phyloP scores from a whole-genome alignment of 768 basidiomycete genomes.

The Tylopilus balloui region DNA sequence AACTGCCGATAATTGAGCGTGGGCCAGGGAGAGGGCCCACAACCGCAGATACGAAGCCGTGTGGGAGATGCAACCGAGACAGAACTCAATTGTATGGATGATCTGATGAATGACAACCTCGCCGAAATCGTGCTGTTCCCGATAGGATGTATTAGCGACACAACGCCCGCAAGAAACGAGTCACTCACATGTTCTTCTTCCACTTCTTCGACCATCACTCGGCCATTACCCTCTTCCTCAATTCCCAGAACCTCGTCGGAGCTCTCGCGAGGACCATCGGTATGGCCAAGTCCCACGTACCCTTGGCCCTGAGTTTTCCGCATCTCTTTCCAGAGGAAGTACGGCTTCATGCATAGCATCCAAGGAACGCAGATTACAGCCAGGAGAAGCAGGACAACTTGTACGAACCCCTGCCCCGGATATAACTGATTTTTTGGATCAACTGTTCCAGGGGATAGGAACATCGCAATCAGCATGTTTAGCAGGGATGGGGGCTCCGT shows the following conservation, averaged over 20 bases:
- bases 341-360: constrained; percentile 91
- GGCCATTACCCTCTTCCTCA: constrained; percentile 78
- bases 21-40: constrained; percentile 97
- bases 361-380: constrained; percentile 91
- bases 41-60: constrained; percentile 91
- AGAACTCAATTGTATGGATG: constrained; percentile 99
- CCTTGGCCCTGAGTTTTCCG: constrained; percentile 78
- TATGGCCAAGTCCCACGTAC: constrained; percentile 65
- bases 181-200: constrained; percentile 66
- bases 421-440: constrained; percentile 70
- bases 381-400: constrained; percentile 69
- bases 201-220: constrained; percentile 66
- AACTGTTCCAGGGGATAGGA: constrained; percentile 83
- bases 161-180: constrained; percentile 7
- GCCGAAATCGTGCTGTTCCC: constrained; percentile 88
- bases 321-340: constrained; percentile 87
- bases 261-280: constrained; percentile 51
- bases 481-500: constrained; percentile 82
- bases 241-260: constrained; percentile 64
- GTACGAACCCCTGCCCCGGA: constrained; percentile 81
- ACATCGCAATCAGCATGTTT: constrained; percentile 96
- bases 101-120: constrained; percentile 96
- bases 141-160: constrained; percentile 12
- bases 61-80: constrained; percentile 97
- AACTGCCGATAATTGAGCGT: constrained; percentile 95